Base-by-base conservation (phyloP, 768 basidiomycete genomes). In the Mycena sanguinolenta region DNA sequence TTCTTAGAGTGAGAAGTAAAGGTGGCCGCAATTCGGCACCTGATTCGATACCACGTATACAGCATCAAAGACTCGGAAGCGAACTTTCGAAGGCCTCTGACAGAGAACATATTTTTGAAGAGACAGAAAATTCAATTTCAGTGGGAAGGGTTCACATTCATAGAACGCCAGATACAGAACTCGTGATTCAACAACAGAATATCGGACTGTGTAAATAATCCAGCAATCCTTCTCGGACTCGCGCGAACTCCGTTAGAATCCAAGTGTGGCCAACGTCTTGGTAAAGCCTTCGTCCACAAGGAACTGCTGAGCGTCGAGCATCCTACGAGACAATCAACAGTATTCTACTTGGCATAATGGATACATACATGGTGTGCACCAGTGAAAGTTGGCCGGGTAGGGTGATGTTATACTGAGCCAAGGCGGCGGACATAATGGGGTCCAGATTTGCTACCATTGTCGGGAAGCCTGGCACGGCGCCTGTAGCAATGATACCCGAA, bases 271-370 rank as follows among this genome's bases (percentile, higher is more conserved):
- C 34, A 79, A 62, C 19, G 81, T 81, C 70, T 77, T 74, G 25
- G 79, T 78, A 74, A 80, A 80, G 19, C 78, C 78, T 63, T 80
- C 78, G 23, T 60, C 67, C 55, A 72, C 71, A 23, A 83, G 57
- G 78, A 83, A 83, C 65, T 83, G 81, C 23, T 74, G 69, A 1
- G 80, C 82, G 67, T 83, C 82, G 46, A 79, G 74, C 79, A 82
- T 79, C 76, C 82, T 71, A 23, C 17, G 30, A 62, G n/a, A 12
- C 9, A 38, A 36, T 13, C 32, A n/a, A 2, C 21, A 23, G 8
- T 42, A 21, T 27, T 36, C 4, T 14, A 12, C 42, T 16, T 23
- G 21, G 23, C 1, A 32, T 13, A 8, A 12, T 28, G 16, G 23
- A 60, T 6, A 49, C 79, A 49, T 61, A 82, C 82, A 83, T 75